Evolutionary conservation across 2,329 filamentous ascomycete genomes (phyloP).

Genomic region (Pestalotiopsis sp.): DNA sequence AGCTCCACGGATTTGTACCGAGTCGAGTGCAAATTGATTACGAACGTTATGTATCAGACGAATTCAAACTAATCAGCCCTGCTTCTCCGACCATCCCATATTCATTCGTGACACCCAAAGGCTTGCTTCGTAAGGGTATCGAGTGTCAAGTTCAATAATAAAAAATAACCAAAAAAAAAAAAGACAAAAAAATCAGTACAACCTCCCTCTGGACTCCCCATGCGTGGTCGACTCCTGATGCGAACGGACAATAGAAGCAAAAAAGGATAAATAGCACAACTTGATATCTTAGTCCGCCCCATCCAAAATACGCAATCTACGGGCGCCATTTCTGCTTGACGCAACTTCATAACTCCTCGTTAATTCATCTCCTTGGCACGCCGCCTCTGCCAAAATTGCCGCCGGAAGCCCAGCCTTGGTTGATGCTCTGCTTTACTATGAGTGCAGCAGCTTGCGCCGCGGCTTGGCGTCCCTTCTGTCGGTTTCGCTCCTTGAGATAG

Average conservation of each 20-base stretch:
- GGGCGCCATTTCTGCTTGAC: not conserved
- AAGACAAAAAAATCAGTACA: not conserved
- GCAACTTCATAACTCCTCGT: slow-evolving; percentile 4
- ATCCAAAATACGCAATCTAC: not conserved
- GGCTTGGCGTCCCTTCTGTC: slow-evolving; percentile 91
- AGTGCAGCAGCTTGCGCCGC: slow-evolving; percentile 88
- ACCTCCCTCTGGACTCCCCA: not conserved
- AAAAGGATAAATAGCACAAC: not conserved
- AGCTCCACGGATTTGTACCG: not conserved
- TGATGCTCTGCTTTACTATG: slow-evolving; percentile 90
- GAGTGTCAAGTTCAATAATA: slow-evolving; percentile 13
- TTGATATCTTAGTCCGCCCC: not conserved
- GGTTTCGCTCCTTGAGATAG: slow-evolving; percentile 86
- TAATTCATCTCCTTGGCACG: slow-evolving; percentile 48
- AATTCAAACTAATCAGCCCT: slow-evolving; percentile 11
- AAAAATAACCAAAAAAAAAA: not conserved
- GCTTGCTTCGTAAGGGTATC: slow-evolving; percentile 27
- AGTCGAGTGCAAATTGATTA: not conserved
- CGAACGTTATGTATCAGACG: not conserved
- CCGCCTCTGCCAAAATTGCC: slow-evolving; percentile 39
- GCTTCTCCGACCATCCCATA: slow-evolving; percentile 5
- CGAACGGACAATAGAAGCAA: not conserved
- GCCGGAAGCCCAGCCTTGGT: slow-evolving; percentile 54
- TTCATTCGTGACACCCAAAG: not conserved
- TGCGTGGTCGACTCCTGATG: not conserved